These are phyloP conservation scores for Penicillium oxalicum DNA, from an alignment of 2,329 filamentous ascomycete species.

Conservation along the genomic window DNA sequence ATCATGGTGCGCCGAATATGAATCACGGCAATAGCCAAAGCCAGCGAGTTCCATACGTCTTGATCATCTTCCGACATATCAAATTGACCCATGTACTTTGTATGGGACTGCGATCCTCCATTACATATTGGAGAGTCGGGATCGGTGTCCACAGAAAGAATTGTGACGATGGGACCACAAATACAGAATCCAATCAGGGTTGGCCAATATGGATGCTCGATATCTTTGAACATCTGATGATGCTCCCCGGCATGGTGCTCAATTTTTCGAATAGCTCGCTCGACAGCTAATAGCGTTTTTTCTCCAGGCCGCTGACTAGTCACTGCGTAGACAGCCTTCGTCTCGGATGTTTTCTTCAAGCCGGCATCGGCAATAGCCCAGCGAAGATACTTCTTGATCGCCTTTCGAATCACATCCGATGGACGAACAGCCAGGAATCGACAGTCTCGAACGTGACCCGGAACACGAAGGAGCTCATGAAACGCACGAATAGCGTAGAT, in stretches of 20 bases:
- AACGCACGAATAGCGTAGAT: slow-evolving; percentile 51
- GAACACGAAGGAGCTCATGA: slow-evolving; percentile 45
- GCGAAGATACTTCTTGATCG: slow-evolving; percentile 45
- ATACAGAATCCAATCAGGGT: slow-evolving; percentile 52
- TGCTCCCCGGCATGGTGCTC: slow-evolving; percentile 40
- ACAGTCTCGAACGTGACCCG: slow-evolving; percentile 48
- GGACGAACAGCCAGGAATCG: slow-evolving; percentile 33
- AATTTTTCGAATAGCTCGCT: slow-evolving; percentile 41
- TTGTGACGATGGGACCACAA: slow-evolving; percentile 47
- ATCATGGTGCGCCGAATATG: slow-evolving; percentile 49
- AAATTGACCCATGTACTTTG: slow-evolving; percentile 44
- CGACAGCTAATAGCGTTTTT: slow-evolving; percentile 37
- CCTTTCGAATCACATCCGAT: slow-evolving; percentile 35
- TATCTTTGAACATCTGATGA: slow-evolving; percentile 24
- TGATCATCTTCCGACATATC: slow-evolving; percentile 49
- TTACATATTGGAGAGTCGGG: slow-evolving; percentile 19
- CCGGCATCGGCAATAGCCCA: slow-evolving; percentile 50
- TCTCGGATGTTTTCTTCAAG: slow-evolving; percentile 30
- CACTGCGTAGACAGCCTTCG: slow-evolving; percentile 44
- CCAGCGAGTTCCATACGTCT: slow-evolving; percentile 57
- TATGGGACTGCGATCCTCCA: slow-evolving; percentile 19
- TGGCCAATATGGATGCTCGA: slow-evolving; percentile 30
- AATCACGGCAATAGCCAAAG: slow-evolving; percentile 51
- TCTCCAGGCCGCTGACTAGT: slow-evolving; percentile 38
- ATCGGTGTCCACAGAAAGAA: slow-evolving; percentile 47